Percentiles rank a stretch among this genome's conserved stretches.
Conservation (phyloP, 305 asterid genomes). For the Caryopteris hybrid region DNA sequence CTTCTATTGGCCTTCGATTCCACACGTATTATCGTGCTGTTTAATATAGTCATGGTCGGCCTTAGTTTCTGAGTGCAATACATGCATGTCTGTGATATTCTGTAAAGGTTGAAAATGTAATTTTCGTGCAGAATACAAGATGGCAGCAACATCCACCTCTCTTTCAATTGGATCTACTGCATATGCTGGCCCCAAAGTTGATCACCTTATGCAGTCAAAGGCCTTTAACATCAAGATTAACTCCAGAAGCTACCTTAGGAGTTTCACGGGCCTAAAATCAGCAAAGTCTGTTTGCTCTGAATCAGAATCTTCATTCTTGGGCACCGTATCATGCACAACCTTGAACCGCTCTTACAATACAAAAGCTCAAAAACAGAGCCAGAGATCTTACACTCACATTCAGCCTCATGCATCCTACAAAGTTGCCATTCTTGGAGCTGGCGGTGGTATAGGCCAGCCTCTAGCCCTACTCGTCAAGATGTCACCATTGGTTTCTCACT, state of each 20-base stretch:
- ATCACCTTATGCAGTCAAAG: constrained; percentile 33
- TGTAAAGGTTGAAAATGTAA: not conserved
- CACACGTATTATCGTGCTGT: no score
- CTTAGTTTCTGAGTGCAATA: not conserved
- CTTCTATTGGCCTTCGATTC: not conserved
- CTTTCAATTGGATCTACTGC: constrained; percentile 50
- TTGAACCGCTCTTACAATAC: not conserved
- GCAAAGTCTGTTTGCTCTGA: constrained; percentile 26
- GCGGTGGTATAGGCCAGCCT: not conserved
- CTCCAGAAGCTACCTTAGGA: constrained; percentile 31
- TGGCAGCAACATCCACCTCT: constrained; percentile 51
- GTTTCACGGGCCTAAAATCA: constrained; percentile 50
- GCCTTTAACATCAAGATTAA: constrained; percentile 38
- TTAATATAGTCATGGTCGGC: not conserved
- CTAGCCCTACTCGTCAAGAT: not conserved
- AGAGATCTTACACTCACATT: not conserved
- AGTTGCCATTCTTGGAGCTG: not conserved
- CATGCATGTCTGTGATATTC: not conserved
- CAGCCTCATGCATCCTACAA: not conserved
- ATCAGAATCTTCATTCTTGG: constrained; percentile 42
- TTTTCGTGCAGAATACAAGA: constrained; percentile 38
- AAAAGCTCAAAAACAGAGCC: not conserved
- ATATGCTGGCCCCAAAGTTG: constrained; percentile 32
- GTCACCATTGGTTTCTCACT: not conserved
- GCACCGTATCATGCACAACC: not conserved